Evolutionary conservation across 169 alveolate genomes (phyloP), one percentile per base, ranked within the genome.

Genomic region (Eimeria acervulina): DNA sequence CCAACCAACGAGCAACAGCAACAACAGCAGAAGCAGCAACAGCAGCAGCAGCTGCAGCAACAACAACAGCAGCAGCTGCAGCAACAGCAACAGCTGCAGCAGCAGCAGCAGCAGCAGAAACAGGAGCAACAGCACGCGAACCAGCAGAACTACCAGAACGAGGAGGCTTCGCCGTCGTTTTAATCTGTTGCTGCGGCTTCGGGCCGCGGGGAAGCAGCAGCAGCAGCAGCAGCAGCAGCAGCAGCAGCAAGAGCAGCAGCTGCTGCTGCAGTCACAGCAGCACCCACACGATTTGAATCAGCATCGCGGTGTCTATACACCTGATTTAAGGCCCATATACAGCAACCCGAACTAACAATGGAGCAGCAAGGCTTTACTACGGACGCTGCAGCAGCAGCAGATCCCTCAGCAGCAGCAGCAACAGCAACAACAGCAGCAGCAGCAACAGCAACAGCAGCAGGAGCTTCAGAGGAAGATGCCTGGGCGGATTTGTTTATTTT

Each of bases 211-310:
- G 17, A 70, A 70, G 17, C 33, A 70, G 81, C 81, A 13, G 81
- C 81, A 13, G 81, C 81, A 7, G 81, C 81, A 19, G 42, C 44
- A 36, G 40, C 23, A 36, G 23, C n/a, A 31, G 81, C 81, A 31
- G 81, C 38, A 31, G 42, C 81, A 70, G 81, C 38, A 70, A 21
- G 44, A 28, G 81, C 81, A 5, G 81, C 81, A 70, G 81, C 81
- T 7, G 81, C 44, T 7, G 81, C 81, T 15, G 81, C n/a, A 55
- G 66, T 23, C 15, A 17, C 66, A 55, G 66, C 66, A 55, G 26
- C 66, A 55, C n/a, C 66, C 2, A 17, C 66, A 55, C 15, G 66
- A 55, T 13, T 55, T 13, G 66, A 13, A 55, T 2, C 66, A 13
- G 66, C 26, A 55, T 55, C 2, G 26, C 66, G 26, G 66, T 55